Percentiles rank a stretch among this genome's conserved stretches.
Conservation (phyloP, 306 rosid species). For the Prosopis cineraria region DNA sequence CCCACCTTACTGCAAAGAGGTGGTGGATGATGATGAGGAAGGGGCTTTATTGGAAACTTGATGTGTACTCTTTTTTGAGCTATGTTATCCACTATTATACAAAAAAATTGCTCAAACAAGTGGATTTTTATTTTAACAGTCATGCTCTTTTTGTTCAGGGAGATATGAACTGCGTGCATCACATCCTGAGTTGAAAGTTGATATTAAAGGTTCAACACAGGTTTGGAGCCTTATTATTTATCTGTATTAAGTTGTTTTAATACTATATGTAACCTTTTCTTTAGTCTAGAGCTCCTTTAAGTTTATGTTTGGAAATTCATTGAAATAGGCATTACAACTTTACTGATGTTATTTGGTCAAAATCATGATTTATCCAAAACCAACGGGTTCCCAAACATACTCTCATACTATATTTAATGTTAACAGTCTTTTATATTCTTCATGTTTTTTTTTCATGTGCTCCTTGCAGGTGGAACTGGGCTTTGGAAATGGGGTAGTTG, state of each 20-base stretch:
- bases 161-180: conserved; percentile 77
- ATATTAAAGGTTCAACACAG: conserved; percentile 77
- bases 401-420: conserved; percentile 22
- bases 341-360: background rate
- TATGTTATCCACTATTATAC: too few species aligned
- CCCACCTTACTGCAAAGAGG: too few species aligned
- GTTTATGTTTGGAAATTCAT: background rate
- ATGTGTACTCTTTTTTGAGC: too few species aligned
- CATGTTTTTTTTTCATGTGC: conserved; percentile 32
- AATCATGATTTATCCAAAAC: background rate
- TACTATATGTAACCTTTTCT: conserved; percentile 19
- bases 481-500: conserved; percentile 72
- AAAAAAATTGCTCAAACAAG: conserved; percentile 15
- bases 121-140: conserved; percentile 12
- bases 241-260: conserved; percentile 32
- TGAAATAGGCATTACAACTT: background rate
- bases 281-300: background rate
- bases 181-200: conserved; percentile 78
- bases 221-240: conserved; percentile 45
- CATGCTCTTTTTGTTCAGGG: conserved; percentile 57
- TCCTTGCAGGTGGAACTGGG: conserved; percentile 84
- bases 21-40: too few species aligned
- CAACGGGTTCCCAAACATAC: background rate
- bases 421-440: conserved; percentile 25
- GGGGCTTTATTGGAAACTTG: too few species aligned